Conservation (phyloP, 2,329 filamentous ascomycete genomes). For the Neofusicoccum laricinum region DNA sequence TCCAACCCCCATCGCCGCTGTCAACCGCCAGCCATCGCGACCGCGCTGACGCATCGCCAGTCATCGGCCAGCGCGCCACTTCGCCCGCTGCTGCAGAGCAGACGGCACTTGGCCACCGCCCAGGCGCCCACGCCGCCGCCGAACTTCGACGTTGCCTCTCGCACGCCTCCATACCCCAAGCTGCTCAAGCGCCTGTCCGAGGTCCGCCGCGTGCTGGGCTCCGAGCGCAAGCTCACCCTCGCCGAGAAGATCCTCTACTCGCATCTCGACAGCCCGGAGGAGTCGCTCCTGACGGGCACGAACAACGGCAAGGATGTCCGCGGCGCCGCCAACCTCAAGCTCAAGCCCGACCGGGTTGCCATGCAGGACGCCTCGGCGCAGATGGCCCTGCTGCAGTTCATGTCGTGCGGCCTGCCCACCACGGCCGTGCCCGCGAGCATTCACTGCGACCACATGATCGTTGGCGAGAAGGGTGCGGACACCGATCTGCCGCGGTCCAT, state of each 20-base stretch:
- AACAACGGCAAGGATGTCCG: conserved; percentile 81
- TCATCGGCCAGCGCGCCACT: conserved; percentile 20
- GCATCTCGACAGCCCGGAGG: conserved; percentile 85
- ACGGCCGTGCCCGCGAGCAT: conserved; percentile 96
- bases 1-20: neutral
- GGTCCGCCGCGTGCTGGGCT: conserved; percentile 71
- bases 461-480: conserved; percentile 86
- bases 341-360: conserved; percentile 94
- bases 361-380: conserved; percentile 99
- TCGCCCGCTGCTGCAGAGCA: conserved; percentile 18
- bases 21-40: neutral
- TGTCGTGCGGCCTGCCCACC: conserved; percentile 85
- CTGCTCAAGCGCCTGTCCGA: conserved; percentile 74
- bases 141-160: conserved; percentile 46
- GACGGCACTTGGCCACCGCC: conserved; percentile 34
- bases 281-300: conserved; percentile 78
- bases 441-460: conserved; percentile 98
- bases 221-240: conserved; percentile 67
- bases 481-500: conserved; percentile 83
- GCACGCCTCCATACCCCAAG: conserved; percentile 76
- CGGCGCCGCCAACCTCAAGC: conserved; percentile 87
- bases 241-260: conserved; percentile 99
- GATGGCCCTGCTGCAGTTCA: conserved; percentile 98
- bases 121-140: conserved; percentile 26
- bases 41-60: conserved; percentile 25